Percentiles rank a stretch among this genome's conserved stretches.
These are phyloP conservation scores for Cercospora sesami DNA, from an alignment of 2,329 filamentous ascomycete genomes.

Conservation along the genomic window DNA sequence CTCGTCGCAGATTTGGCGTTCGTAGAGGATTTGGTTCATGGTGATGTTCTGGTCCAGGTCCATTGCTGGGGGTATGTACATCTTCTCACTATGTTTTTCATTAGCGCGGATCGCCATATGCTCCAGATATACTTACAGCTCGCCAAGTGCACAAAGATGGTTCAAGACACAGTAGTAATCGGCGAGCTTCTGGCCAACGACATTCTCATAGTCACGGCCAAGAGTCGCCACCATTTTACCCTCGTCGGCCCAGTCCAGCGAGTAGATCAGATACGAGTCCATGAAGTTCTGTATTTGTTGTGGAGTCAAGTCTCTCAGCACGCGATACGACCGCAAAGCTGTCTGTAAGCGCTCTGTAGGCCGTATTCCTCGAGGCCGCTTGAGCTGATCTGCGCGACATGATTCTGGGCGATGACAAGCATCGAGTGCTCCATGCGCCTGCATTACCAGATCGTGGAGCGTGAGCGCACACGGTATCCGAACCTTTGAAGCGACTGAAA, in stretches of 20 bases:
- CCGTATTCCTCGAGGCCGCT: constrained; percentile 15
- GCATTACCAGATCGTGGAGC: background rate
- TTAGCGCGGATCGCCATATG: background rate
- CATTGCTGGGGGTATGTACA: constrained; percentile 36
- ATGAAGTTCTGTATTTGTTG: constrained; percentile 36
- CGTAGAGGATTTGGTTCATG: constrained; percentile 35
- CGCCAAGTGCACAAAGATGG: constrained; percentile 35
- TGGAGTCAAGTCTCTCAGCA: constrained; percentile 30
- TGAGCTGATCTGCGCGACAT: background rate
- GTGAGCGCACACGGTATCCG: background rate
- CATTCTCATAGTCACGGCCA: constrained; percentile 32
- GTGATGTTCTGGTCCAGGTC: constrained; percentile 26
- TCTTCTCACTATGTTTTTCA: constrained; percentile 27
- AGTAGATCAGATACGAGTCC: constrained; percentile 36
- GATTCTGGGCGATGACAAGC: constrained; percentile 4
- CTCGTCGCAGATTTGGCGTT: constrained; percentile 32
- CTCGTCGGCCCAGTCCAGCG: constrained; percentile 36
- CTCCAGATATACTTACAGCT: constrained; percentile 19
- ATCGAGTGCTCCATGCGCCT: constrained; percentile 1
- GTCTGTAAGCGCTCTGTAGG: constrained; percentile 28
- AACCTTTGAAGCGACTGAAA: background rate
- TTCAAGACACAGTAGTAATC: constrained; percentile 37
- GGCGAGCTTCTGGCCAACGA: constrained; percentile 32
- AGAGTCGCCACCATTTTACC: constrained; percentile 32
- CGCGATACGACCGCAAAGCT: constrained; percentile 31